A percentile compares a stretch with the other conserved stretches of the same genome.
Evolutionary conservation across 2,329 filamentous ascomycete species (phyloP).

Genomic region (Monilinia polystroma): DNA sequence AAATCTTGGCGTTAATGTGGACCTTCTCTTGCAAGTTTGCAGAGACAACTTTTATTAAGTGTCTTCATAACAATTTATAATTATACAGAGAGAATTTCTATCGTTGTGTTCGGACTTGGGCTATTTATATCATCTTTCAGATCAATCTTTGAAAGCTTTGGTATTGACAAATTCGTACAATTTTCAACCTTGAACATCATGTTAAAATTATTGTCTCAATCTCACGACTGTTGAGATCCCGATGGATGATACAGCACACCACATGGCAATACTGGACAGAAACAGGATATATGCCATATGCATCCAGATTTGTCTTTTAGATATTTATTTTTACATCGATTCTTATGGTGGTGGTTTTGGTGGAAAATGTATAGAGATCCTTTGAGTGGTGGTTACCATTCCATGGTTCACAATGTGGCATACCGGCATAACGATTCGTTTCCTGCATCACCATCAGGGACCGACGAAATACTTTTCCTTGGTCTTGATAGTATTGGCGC

Average conservation of each 20-base stretch:
- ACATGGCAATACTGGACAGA: not conserved
- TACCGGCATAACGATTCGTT: too few relatives aligned
- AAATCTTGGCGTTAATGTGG: constrained; percentile 11
- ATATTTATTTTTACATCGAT: not conserved
- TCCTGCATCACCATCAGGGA: not conserved
- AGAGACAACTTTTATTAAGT: not conserved
- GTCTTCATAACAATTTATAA: not conserved
- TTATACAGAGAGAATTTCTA: too few relatives aligned
- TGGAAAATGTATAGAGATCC: not conserved
- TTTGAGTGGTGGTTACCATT: not conserved
- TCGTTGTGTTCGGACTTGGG: too few relatives aligned
- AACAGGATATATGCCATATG: not conserved
- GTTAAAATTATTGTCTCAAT: not conserved
- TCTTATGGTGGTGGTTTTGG: not conserved
- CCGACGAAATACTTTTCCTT: not conserved
- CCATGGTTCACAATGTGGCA: not conserved
- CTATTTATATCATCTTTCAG: not conserved
- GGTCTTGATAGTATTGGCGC: not conserved
- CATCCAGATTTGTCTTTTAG: not conserved
- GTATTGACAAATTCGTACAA: not conserved
- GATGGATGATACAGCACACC: not conserved
- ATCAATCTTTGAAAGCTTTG: not conserved
- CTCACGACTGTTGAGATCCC: not conserved
- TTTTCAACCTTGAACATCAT: not conserved
- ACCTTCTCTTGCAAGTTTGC: not conserved